A percentile compares a stretch with the other conserved stretches of the same genome.
Evolutionary conservation across 2,329 filamentous ascomycete genomes (phyloP).

Genomic region (Thielaviopsis euricoi): DNA sequence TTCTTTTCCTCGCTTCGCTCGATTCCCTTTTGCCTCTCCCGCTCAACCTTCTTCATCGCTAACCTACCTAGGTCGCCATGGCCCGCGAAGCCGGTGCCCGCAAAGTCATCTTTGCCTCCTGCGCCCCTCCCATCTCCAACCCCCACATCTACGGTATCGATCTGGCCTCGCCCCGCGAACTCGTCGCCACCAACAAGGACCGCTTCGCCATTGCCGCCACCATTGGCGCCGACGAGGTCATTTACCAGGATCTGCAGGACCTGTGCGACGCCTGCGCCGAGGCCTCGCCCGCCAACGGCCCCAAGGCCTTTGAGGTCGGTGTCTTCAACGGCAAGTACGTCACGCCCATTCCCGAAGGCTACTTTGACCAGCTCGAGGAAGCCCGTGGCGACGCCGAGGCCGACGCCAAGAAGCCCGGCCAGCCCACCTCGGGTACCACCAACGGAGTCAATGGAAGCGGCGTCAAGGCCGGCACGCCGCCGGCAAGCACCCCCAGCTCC

Average conservation of each 20-base stretch:
- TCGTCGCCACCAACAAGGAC: constrained; percentile 26
- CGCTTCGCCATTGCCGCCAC: constrained; percentile 25
- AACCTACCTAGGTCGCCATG: constrained; percentile 35
- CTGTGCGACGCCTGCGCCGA: constrained; percentile 66
- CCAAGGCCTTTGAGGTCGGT: constrained; percentile 66
- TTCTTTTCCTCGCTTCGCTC: no score
- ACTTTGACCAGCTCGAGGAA: constrained; percentile 66
- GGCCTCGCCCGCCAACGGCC: constrained; percentile 35
- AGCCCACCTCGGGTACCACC: constrained; percentile 4
- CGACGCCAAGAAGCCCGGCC: background rate
- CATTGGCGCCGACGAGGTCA: constrained; percentile 37
- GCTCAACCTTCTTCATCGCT: no score
- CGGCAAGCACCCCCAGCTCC: background rate
- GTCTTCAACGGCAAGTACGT: constrained; percentile 83
- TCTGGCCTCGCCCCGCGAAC: constrained; percentile 25
- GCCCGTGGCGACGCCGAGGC: constrained; percentile 46
- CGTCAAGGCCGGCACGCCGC: background rate
- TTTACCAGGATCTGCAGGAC: constrained; percentile 46
- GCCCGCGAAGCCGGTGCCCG: constrained; percentile 67
- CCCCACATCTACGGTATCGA: constrained; percentile 55
- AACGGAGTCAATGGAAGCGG: constrained; percentile 3
- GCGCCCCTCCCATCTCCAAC: constrained; percentile 66
- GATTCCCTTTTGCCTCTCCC: background rate
- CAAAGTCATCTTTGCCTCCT: constrained; percentile 70
- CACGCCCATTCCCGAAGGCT: constrained; percentile 61